phyloP scores from a whole-genome alignment of 176 grass and related monocot genomes.

The Calamus simplicifolius region DNA sequence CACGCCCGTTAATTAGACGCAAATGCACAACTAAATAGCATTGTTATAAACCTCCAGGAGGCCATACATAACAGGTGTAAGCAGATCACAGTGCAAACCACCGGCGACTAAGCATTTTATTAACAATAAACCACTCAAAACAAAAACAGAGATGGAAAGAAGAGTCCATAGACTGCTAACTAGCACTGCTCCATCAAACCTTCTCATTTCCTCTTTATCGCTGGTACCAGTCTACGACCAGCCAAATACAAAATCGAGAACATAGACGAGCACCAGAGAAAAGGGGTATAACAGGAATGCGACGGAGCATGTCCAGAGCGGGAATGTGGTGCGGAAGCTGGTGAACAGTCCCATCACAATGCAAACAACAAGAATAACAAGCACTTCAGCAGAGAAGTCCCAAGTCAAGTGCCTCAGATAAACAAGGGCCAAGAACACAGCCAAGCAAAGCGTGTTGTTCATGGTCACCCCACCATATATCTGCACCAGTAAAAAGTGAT shows the following conservation, averaged over 20 bases:
- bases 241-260: slow-evolving; percentile 73
- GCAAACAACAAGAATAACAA: slow-evolving; percentile 77
- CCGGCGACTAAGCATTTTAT: too few species aligned
- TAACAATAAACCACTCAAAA: too few species aligned
- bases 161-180: not conserved
- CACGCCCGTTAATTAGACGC: too few species aligned
- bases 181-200: not conserved
- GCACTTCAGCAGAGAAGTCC: slow-evolving; percentile 92
- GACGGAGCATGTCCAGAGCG: slow-evolving; percentile 81
- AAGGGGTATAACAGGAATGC: slow-evolving; percentile 70
- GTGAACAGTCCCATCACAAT: slow-evolving; percentile 83
- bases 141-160: not conserved
- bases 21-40: too few species aligned
- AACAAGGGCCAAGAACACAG: slow-evolving; percentile 79
- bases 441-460: slow-evolving; percentile 94
- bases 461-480: slow-evolving; percentile 91
- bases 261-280: slow-evolving; percentile 61
- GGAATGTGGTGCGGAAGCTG: slow-evolving; percentile 81
- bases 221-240: slow-evolving; percentile 54
- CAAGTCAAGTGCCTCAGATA: slow-evolving; percentile 67
- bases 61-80: too few species aligned
- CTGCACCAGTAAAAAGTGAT: slow-evolving; percentile 16
- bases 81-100: too few species aligned
- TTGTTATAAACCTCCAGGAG: too few species aligned
- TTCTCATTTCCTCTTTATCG: not conserved